These are phyloP conservation scores for Umbilicus rupestris DNA, from an alignment of 164 flowering plant species.

Conservation along the genomic window DNA sequence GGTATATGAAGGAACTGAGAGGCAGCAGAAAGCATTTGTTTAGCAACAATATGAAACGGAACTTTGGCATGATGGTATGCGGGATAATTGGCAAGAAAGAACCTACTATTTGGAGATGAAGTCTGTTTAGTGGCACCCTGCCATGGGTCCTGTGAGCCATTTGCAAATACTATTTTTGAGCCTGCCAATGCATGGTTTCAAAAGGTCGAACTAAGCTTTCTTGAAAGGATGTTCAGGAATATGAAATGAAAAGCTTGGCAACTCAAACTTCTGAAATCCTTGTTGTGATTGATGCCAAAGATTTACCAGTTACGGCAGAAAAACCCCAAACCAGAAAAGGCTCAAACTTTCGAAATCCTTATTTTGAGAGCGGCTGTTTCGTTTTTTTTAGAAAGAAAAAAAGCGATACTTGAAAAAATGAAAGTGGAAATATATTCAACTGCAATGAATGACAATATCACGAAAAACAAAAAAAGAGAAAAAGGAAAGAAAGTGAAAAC, in stretches of 20 bases:
- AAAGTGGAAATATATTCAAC: no score
- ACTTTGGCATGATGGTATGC: neutral
- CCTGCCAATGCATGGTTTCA: slow-evolving; percentile 34
- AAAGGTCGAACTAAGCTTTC: neutral
- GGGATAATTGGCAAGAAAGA: neutral
- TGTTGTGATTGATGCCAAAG: neutral
- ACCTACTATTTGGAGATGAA: slow-evolving; percentile 77
- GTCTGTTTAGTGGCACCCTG: slow-evolving; percentile 89
- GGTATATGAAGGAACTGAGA: slow-evolving; percentile 77
- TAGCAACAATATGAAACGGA: neutral
- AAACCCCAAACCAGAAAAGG: no score
- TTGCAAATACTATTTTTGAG: slow-evolving; percentile 78
- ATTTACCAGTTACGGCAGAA: neutral
- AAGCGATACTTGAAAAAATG: no score
- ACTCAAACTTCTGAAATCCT: neutral
- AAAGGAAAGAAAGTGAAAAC: neutral
- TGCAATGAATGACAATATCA: no score
- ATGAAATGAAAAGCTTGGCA: neutral
- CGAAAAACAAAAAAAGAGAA: no score
- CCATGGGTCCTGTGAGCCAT: slow-evolving; percentile 99
- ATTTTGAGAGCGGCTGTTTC: no score
- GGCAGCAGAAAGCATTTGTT: slow-evolving; percentile 11
- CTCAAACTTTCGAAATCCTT: no score
- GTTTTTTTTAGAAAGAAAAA: no score
- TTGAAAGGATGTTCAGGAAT: neutral